Conservation (phyloP, 768 basidiomycete species). For the Arthromyces matolae region DNA sequence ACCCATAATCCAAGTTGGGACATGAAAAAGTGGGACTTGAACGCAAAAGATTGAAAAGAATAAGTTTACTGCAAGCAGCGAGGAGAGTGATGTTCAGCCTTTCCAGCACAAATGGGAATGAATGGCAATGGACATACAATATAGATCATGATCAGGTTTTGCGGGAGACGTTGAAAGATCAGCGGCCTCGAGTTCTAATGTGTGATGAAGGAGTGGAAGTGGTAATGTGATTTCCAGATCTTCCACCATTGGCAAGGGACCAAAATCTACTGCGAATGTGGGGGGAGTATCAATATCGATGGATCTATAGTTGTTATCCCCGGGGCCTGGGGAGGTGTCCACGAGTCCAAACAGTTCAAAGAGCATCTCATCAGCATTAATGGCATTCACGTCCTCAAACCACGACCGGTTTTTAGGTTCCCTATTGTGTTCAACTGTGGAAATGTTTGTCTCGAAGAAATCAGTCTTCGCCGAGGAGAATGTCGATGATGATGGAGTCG, state of each 20-base stretch:
- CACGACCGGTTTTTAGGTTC: too few species aligned
- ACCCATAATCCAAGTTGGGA: slow-evolving; percentile 47
- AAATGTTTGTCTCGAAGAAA: too few species aligned
- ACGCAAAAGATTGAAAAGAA: slow-evolving; percentile 52
- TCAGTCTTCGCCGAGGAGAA: too few species aligned
- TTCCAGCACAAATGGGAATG: slow-evolving; percentile 1
- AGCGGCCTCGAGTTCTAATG: too few species aligned
- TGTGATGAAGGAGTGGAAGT: slow-evolving; percentile 18
- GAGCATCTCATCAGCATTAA: too few species aligned
- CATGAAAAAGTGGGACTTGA: slow-evolving; percentile 57
- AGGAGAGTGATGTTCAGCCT: too few species aligned
- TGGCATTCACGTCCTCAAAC: too few species aligned
- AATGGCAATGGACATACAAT: slow-evolving; percentile 40
- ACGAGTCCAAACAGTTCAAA: too few species aligned
- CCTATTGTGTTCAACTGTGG: too few species aligned
- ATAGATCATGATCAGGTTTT: slow-evolving; percentile 54
- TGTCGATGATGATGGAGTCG: too few species aligned
- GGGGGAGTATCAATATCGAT: too few species aligned
- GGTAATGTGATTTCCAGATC: slow-evolving; percentile 7
- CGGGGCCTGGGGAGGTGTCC: slow-evolving; percentile 29
- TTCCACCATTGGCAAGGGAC: slow-evolving; percentile 4
- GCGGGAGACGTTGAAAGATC: slow-evolving; percentile 26
- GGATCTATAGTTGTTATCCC: slow-evolving; percentile 1
- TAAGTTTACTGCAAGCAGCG: slow-evolving; percentile 38
- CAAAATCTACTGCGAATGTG: slow-evolving; percentile 16